Conservation (phyloP, 495 filamentous ascomycete genomes). For the Aspergillus wentii region DNA sequence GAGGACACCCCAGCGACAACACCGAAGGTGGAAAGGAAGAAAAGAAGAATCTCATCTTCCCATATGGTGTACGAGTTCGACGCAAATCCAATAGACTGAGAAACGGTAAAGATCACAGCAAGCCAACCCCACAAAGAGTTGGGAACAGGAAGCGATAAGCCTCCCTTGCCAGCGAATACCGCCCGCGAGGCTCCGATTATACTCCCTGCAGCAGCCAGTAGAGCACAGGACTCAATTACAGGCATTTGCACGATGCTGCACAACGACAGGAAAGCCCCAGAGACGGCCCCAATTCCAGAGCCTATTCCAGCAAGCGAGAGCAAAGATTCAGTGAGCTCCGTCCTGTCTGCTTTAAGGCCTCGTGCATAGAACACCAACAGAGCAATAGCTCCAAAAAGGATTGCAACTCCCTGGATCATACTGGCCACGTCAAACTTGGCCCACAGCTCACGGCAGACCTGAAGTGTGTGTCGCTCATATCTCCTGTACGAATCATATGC, state of each 20-base stretch:
- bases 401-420: slow-evolving; percentile 72
- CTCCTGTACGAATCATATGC: slow-evolving; percentile 58
- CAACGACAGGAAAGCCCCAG: slow-evolving; percentile 21
- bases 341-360: slow-evolving; percentile 45
- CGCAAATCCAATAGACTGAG: slow-evolving; percentile 84
- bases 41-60: slow-evolving; percentile 94
- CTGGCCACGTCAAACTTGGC: slow-evolving; percentile 80
- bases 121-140: slow-evolving; percentile 84
- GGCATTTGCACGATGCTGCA: slow-evolving; percentile 19
- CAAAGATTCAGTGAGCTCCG: slow-evolving; percentile 47
- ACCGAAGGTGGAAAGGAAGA: slow-evolving; percentile 87
- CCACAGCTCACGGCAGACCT: slow-evolving; percentile 82
- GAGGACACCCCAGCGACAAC: slow-evolving; percentile 66
- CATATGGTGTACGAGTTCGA: slow-evolving; percentile 98
- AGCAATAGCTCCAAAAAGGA: slow-evolving; percentile 62
- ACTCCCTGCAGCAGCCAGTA: slow-evolving; percentile 56
- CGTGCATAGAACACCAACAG: slow-evolving; percentile 69
- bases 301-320: slow-evolving; percentile 40
- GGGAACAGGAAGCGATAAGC: slow-evolving; percentile 58
- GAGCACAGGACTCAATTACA: slow-evolving; percentile 24
- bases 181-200: slow-evolving; percentile 55
- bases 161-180: slow-evolving; percentile 45
- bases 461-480: slow-evolving; percentile 74
- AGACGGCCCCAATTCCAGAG: slow-evolving; percentile 32
- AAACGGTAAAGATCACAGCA: slow-evolving; percentile 70